A percentile compares a stretch with the other conserved stretches of the same genome.
These are phyloP conservation scores for Claviceps cyperi DNA, from an alignment of 2,329 filamentous ascomycete species.

Conservation along the genomic window DNA sequence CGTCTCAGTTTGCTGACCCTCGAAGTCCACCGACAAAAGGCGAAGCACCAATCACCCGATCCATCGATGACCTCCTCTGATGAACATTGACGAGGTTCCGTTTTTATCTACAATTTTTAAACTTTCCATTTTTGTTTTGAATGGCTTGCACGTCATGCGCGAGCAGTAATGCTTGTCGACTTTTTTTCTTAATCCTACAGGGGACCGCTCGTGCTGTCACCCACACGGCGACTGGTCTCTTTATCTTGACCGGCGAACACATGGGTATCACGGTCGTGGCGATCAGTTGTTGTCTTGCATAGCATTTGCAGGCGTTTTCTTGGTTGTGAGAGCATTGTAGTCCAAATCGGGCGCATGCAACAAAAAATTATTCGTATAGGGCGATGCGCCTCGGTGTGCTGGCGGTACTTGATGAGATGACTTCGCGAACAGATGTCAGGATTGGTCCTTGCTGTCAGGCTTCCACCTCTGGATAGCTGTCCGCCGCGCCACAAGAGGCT, in stretches of 20 bases:
- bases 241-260: neutral
- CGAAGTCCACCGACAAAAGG: conserved; percentile 62
- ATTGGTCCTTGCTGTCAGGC: too few relatives aligned
- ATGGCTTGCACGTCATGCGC: neutral
- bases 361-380: too few relatives aligned
- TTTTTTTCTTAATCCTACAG: too few relatives aligned
- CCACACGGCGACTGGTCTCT: neutral
- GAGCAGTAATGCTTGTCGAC: neutral
- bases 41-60: conserved; percentile 60
- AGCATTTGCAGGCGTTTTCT: conserved; percentile 5
- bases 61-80: conserved; percentile 65
- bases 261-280: neutral
- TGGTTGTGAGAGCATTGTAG: neutral
- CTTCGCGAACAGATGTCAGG: too few relatives aligned
- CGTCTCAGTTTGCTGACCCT: conserved; percentile 44
- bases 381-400: too few relatives aligned
- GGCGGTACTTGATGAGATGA: too few relatives aligned
- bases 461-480: too few relatives aligned
- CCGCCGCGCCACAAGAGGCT: too few relatives aligned
- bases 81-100: conserved; percentile 1
- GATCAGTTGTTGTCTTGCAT: neutral
- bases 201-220: too few relatives aligned
- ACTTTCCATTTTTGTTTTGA: neutral
- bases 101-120: neutral
- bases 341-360: too few relatives aligned